phyloP scores from a whole-genome alignment of 176 grass and related monocot genomes.

The Calamus simplicifolius region DNA sequence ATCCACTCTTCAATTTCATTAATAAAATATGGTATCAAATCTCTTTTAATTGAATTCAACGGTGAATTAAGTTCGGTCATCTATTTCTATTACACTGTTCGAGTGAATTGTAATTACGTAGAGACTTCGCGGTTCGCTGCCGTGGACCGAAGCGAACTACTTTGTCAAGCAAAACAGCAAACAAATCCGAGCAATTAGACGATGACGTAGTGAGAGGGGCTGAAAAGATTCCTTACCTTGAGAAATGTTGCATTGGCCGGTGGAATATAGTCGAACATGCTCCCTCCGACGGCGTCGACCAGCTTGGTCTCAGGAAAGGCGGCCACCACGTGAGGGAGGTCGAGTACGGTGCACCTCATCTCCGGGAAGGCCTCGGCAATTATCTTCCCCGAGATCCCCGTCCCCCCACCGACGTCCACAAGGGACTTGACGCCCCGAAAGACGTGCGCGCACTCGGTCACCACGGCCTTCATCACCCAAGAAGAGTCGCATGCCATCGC shows the following conservation, averaged over 20 bases:
- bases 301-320: not conserved
- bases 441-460: not conserved
- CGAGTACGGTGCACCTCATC: slow-evolving; percentile 34
- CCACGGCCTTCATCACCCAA: slow-evolving; percentile 8
- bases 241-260: slow-evolving; percentile 36
- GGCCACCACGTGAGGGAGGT: slow-evolving; percentile 29
- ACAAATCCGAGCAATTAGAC: no score
- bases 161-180: not conserved
- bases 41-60: no score
- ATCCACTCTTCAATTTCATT: no score
- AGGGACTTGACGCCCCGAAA: slow-evolving; percentile 17
- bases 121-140: not conserved
- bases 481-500: slow-evolving; percentile 11
- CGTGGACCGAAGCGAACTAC: no score
- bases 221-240: slow-evolving; percentile 21
- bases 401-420: slow-evolving; percentile 41
- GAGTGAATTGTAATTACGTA: no score
- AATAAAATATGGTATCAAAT: no score
- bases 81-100: no score
- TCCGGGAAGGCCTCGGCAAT: slow-evolving; percentile 22
- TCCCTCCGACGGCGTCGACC: slow-evolving; percentile 30
- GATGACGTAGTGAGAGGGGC: no score
- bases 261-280: slow-evolving; percentile 45
- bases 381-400: not conserved
- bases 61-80: no score